Base-by-base conservation (phyloP, 805 yeast genomes). In the Soucietia sequanensis region DNA sequence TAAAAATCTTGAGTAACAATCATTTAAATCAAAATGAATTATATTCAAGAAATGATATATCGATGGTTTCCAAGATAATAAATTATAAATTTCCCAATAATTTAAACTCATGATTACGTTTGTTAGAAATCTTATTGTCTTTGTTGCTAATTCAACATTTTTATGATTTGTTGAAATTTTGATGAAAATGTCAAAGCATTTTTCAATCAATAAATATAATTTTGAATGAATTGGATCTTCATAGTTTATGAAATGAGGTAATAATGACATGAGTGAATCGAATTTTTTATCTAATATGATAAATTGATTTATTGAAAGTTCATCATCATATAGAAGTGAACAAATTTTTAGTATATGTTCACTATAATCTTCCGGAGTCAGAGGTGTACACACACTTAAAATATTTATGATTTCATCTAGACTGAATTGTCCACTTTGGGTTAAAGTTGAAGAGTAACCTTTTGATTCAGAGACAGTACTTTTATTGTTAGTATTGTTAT, bases 11-110 rank as follows among this genome's bases (percentile, higher is more conserved):
- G 32, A 23, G 41, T 68, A 67, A 39, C 71, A 65, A n/a, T 65
- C 71, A 36, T 60, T 50, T 25, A 68, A 41, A 41, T 68, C 68
- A 40, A 65, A 63, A 14, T 62, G 55, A 15, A 68, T 65, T n/a
- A 68, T 47, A 5, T 43, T 41, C 27, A 68, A 46, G 34, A 68
- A 68, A 39, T 62, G 69, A 43, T 60, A 65, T 12, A 68, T 60
- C 5, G 68, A 58, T 2, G 73, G 72, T 38, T 66, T 65, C 68
- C 69, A 62, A 13, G 53, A 48, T 12, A 68, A 50, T 24, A 68
- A 47, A 32, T 65, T 67, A 47, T 65, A 67, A 16, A 68, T 41
- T 42, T 68, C 72, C 74, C 74, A 68, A 47, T 68, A 68, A 41
- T 68, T 68, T 27, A 65, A 46, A 25, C 44, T 44, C 68, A 63